Percentiles rank a stretch among this genome's conserved stretches.
Evolutionary conservation across 116 monocot species (phyloP).

Genomic region (Phalaenopsis hybrid): DNA sequence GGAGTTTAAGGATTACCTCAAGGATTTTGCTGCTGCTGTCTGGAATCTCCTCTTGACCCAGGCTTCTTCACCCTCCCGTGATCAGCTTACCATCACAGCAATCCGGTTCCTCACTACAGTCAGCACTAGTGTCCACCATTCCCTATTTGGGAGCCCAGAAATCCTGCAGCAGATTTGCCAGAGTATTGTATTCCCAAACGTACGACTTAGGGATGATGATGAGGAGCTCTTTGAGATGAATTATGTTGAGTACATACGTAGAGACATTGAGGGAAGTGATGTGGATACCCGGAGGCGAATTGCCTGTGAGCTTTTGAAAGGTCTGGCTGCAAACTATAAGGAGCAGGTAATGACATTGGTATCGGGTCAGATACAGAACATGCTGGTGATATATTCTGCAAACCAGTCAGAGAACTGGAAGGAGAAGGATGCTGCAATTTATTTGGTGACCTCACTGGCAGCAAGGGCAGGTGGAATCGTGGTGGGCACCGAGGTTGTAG

Average conservation of each 20-base stretch:
- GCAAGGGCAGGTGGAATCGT: slow-evolving; percentile 39
- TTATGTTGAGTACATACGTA: slow-evolving; percentile 73
- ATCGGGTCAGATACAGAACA: slow-evolving; percentile 57
- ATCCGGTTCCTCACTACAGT: slow-evolving; percentile 83
- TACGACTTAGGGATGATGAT: slow-evolving; percentile 69
- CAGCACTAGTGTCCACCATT: slow-evolving; percentile 88
- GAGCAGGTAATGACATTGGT: slow-evolving; percentile 74
- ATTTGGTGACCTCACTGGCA: slow-evolving; percentile 69
- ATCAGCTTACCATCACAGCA: slow-evolving; percentile 64
- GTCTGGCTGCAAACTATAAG: slow-evolving; percentile 65
- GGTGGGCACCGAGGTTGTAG: slow-evolving; percentile 41
- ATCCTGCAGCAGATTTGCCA: slow-evolving; percentile 64
- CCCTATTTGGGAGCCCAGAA: slow-evolving; percentile 54
- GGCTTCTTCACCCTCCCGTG: slow-evolving; percentile 39
- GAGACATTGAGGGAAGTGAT: slow-evolving; percentile 96
- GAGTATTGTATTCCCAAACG: slow-evolving; percentile 83
- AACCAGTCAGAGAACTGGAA: slow-evolving; percentile 84
- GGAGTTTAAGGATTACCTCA: slow-evolving; percentile 73
- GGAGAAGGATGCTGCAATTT: slow-evolving; percentile 88
- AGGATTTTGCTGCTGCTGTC: slow-evolving; percentile 66
- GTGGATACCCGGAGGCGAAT: slow-evolving; percentile 71
- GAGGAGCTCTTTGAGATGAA: slow-evolving; percentile 91
- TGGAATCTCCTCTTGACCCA: slow-evolving; percentile 55
- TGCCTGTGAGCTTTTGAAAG: slow-evolving; percentile 80
- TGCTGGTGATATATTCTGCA: slow-evolving; percentile 51